A percentile compares a stretch with the other conserved stretches of the same genome.
phyloP scores from a whole-genome alignment of 495 filamentous ascomycete species.

The Xylaria cubensis region DNA sequence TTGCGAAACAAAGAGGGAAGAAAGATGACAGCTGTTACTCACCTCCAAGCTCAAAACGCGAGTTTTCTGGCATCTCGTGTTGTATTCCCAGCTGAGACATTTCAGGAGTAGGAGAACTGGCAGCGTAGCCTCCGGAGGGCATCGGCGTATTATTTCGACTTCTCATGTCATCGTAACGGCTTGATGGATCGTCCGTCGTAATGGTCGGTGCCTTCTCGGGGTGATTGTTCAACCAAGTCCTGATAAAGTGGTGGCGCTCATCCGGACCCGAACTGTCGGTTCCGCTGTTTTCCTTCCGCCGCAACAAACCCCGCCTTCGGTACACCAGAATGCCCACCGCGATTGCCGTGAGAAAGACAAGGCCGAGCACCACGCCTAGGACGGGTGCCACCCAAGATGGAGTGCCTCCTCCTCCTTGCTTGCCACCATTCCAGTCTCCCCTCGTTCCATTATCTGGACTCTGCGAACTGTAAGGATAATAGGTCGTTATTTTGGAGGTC shows the following conservation, averaged over 20 bases:
- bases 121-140: constrained; percentile 14
- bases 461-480: constrained; percentile 63
- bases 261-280: constrained; percentile 52
- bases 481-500: constrained; percentile 59
- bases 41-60: constrained; percentile 55
- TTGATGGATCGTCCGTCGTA: constrained; percentile 52
- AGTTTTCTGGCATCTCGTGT: constrained; percentile 49
- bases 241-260: constrained; percentile 47
- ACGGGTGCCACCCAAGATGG: constrained; percentile 69
- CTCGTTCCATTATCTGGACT: constrained; percentile 44
- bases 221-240: constrained; percentile 51
- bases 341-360: constrained; percentile 63
- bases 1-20: background rate
- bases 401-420: constrained; percentile 42
- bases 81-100: constrained; percentile 41
- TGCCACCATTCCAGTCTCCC: constrained; percentile 11
- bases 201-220: constrained; percentile 55
- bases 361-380: constrained; percentile 69
- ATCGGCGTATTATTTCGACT: constrained; percentile 35
- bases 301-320: constrained; percentile 53
- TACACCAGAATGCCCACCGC: constrained; percentile 62
- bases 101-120: constrained; percentile 26
- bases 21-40: constrained; percentile 27
- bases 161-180: constrained; percentile 38
- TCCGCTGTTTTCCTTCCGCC: constrained; percentile 36